Base-by-base conservation (phyloP, 257 asterid species). In the Salvia hispanica region DNA sequence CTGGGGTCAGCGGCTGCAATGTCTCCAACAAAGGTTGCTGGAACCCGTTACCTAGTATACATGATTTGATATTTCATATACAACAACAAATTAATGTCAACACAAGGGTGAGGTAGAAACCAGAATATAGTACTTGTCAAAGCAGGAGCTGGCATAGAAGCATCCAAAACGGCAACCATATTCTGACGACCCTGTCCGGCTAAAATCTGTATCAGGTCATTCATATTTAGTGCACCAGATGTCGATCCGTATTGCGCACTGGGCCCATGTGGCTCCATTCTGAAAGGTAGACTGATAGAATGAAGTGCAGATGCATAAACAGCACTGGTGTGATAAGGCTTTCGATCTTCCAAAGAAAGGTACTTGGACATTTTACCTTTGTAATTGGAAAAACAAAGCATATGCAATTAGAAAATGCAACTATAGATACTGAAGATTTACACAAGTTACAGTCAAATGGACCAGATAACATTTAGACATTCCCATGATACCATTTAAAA, bases 301-400 rank as follows among this genome's bases (percentile, higher is more conserved):
- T 90, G 96, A 61, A 93, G 73, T 31, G 95, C 95, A 72, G 98
- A 85, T 25, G 98, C 97, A 80, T 93, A 90, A 77, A 93, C 81
- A 59, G 98, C 95, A 74, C 96, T 90, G 12, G 94, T 76, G 87
- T 93, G 91, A 73, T 86, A 93, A 45, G 80, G 82, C 74, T 90
- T 88, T 51, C 74, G 72, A 55, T 92, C 97, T 33, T 88, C 81
- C 76, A 90, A 67, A 66, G 61, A 8, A 40, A 92, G 90, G 78
- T 78, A 72, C 83, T 80, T 84, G 57, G 97, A 74, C 76, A 82
- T 72, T 77, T 79, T 81, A 74, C 95, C 97, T 93, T 79, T 53
- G 63, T 48, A 51, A 46, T 50, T 14, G 42, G 33, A 7, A 39
- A 40, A 72, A 18, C 0, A 48, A 37, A 70, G 15, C 57, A 51